phyloP scores from a whole-genome alignment of 306 rosid genomes.

The Casuarina equisetifolia region DNA sequence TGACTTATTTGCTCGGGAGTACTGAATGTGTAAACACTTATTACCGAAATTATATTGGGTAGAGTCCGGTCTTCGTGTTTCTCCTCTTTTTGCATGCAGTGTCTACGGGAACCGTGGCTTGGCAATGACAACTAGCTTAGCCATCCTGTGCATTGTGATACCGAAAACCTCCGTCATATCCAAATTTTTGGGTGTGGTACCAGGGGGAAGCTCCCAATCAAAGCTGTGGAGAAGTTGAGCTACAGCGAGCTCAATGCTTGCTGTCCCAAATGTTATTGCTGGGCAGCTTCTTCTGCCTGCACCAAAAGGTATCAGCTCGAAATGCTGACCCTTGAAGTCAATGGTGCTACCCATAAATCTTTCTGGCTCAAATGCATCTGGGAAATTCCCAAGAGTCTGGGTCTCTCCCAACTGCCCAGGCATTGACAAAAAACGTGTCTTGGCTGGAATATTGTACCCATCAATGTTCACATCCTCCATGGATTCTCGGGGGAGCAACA shows the following conservation, averaged over 20 bases:
- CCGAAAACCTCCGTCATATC: constrained; percentile 65
- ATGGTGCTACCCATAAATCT: constrained; percentile 53
- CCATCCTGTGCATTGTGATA: constrained; percentile 64
- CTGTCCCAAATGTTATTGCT: constrained; percentile 40
- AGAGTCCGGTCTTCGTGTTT: not conserved
- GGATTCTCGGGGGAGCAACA: constrained; percentile 70
- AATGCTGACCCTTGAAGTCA: constrained; percentile 61
- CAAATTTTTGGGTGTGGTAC: constrained; percentile 40
- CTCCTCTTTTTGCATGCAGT: not conserved
- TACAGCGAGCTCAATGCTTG: constrained; percentile 55
- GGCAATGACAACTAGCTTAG: constrained; percentile 43
- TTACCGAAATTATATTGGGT: not conserved
- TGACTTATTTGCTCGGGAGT: not conserved
- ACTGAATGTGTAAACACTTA: not conserved
- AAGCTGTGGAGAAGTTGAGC: constrained; percentile 68
- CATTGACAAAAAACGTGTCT: constrained; percentile 62
- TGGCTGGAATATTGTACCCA: constrained; percentile 59
- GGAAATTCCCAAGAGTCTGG: constrained; percentile 54
- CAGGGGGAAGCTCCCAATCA: constrained; percentile 70
- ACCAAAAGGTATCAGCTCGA: constrained; percentile 65
- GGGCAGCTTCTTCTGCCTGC: constrained; percentile 77
- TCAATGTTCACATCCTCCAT: constrained; percentile 53
- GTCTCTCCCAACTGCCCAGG: constrained; percentile 69
- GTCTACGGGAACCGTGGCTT: constrained; percentile 36
- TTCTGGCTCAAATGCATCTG: constrained; percentile 54